A percentile compares a stretch with the other conserved stretches of the same genome.
Conservation (phyloP, 306 rosid species). For the Ormosia emarginata region DNA sequence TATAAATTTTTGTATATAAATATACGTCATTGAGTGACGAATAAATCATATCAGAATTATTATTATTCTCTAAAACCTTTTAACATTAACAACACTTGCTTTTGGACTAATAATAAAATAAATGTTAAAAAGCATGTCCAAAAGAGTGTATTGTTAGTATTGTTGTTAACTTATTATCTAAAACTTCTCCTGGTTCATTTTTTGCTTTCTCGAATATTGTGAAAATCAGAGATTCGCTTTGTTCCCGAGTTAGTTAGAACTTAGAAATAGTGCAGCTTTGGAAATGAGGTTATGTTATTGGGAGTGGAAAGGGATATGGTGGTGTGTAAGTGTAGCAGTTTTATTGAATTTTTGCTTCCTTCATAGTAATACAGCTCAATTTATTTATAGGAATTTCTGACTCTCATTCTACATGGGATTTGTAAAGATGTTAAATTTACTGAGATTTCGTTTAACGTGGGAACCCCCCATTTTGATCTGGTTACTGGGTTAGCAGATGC, state of each 20-base stretch:
- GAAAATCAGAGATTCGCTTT: background rate
- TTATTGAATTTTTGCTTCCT: background rate
- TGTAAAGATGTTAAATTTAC: background rate
- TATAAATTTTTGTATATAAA: too few relatives aligned
- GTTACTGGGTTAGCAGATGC: too few relatives aligned
- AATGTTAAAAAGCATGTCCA: too few relatives aligned
- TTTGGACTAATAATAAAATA: too few relatives aligned
- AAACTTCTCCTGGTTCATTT: too few relatives aligned
- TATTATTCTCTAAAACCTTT: too few relatives aligned
- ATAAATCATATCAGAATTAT: too few relatives aligned
- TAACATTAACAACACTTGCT: too few relatives aligned
- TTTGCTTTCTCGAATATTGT: background rate
- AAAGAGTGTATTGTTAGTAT: too few relatives aligned
- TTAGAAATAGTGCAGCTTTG: background rate
- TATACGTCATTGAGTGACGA: too few relatives aligned
- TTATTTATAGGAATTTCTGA: background rate
- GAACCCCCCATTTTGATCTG: too few relatives aligned
- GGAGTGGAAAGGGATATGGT: background rate
- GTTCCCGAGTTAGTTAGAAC: background rate
- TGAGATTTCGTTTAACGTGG: background rate
- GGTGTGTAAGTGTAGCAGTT: background rate
- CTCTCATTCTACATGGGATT: background rate
- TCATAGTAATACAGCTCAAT: background rate
- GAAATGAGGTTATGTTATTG: background rate
- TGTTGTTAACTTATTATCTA: too few relatives aligned